Conservation (phyloP, 1,139 yeast species). For the Oligophagozyma castellii region DNA sequence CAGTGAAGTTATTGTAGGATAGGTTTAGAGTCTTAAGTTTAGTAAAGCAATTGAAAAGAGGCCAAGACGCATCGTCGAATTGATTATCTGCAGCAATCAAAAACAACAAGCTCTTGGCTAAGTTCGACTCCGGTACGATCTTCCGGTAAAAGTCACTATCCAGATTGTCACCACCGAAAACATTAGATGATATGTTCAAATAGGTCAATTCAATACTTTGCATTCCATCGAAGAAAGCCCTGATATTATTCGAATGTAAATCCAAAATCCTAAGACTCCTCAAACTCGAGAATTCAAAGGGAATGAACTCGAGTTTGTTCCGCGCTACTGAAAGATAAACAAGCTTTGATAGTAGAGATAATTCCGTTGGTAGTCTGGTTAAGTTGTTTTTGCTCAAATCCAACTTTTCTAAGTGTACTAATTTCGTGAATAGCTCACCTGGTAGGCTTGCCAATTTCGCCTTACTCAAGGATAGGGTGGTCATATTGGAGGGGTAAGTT, state of each 20-base stretch:
- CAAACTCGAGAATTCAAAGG: slow-evolving; percentile 50
- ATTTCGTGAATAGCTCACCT: slow-evolving; percentile 43
- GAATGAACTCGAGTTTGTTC: slow-evolving; percentile 66
- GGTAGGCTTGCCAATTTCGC: slow-evolving; percentile 74
- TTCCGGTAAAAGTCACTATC: slow-evolving; percentile 16
- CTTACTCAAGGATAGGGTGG: slow-evolving; percentile 63
- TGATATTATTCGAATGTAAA: slow-evolving; percentile 74
- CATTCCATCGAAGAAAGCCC: slow-evolving; percentile 50
- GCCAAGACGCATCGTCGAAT: slow-evolving; percentile 65
- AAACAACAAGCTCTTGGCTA: slow-evolving; percentile 40
- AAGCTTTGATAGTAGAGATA: slow-evolving; percentile 46
- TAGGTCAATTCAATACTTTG: slow-evolving; percentile 49
- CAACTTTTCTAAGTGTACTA: slow-evolving; percentile 60
- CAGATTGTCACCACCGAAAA: slow-evolving; percentile 31
- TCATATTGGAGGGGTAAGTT: slow-evolving; percentile 42
- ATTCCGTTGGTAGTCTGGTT: slow-evolving; percentile 58
- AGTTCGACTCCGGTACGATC: slow-evolving; percentile 22
- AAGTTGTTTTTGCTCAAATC: slow-evolving; percentile 75
- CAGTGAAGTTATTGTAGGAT: slow-evolving; percentile 72
- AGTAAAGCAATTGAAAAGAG: slow-evolving; percentile 45
- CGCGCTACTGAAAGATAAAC: slow-evolving; percentile 56
- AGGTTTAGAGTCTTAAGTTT: slow-evolving; percentile 56
- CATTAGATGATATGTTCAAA: slow-evolving; percentile 71
- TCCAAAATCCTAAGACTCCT: slow-evolving; percentile 56
- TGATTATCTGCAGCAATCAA: slow-evolving; percentile 75